These are phyloP conservation scores for Clonostachys rhizophaga DNA, from an alignment of 2,329 filamentous ascomycete species.

Conservation along the genomic window DNA sequence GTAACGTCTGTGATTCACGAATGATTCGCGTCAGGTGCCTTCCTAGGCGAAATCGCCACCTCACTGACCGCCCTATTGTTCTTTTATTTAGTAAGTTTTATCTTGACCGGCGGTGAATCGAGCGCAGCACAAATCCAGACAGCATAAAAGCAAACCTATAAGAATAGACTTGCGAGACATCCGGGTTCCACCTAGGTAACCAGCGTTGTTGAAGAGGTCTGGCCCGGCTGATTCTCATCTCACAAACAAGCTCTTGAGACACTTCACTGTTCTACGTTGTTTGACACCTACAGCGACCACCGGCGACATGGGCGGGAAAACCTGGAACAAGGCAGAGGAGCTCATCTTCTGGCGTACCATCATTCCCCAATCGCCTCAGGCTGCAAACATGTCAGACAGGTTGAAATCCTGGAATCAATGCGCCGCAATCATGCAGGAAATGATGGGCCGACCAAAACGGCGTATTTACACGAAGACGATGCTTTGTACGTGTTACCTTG, in stretches of 20 bases:
- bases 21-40: neutral
- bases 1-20: too few species aligned
- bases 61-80: neutral
- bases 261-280: neutral
- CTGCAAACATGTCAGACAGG: conserved; percentile 10
- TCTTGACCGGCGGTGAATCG: too few species aligned
- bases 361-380: conserved; percentile 28
- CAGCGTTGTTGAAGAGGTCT: too few species aligned
- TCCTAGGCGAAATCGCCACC: neutral
- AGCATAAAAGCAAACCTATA: too few species aligned
- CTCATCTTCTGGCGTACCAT: conserved; percentile 38
- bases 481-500: conserved; percentile 28
- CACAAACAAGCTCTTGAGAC: neutral
- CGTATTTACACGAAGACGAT: conserved; percentile 31
- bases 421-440: conserved; percentile 27
- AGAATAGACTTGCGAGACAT: too few species aligned
- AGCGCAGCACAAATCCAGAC: too few species aligned
- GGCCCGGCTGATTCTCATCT: too few species aligned
- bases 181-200: too few species aligned
- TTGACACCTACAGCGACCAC: conserved; percentile 22
- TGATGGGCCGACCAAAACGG: conserved; percentile 24
- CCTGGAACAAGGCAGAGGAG: conserved; percentile 45
- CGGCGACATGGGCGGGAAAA: conserved; percentile 49
- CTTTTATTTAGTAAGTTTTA: too few species aligned
- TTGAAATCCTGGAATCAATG: conserved; percentile 28